These are phyloP conservation scores for Parietaria judaica DNA, from an alignment of 306 rosid genomes.

Conservation along the genomic window DNA sequence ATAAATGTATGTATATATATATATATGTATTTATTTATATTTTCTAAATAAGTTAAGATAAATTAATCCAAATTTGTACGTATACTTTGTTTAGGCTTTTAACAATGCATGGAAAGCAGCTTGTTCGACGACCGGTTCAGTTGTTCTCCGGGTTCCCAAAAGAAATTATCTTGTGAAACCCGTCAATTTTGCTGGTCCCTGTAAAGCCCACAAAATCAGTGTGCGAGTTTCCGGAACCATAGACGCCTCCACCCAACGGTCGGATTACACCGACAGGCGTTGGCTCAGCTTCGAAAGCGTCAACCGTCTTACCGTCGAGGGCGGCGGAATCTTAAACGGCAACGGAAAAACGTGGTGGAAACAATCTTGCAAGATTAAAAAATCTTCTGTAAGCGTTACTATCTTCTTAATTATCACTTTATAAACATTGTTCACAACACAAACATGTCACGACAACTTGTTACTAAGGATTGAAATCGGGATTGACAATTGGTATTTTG, in stretches of 20 bases:
- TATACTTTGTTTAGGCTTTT: conserved; percentile 39
- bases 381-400: conserved; percentile 28
- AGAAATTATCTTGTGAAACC: conserved; percentile 55
- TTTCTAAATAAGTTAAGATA: no score
- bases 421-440: no score
- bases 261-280: conserved; percentile 37
- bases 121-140: conserved; percentile 34
- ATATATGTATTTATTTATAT: no score
- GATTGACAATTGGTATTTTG: no score
- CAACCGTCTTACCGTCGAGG: conserved; percentile 30
- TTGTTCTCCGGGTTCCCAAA: conserved; percentile 34
- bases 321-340: conserved; percentile 73
- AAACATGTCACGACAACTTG: no score
- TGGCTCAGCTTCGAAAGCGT: conserved; percentile 49
- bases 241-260: conserved; percentile 45
- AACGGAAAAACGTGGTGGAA: conserved; percentile 75
- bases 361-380: conserved; percentile 56
- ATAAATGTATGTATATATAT: no score
- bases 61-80: no score
- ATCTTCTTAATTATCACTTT: not conserved
- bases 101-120: conserved; percentile 58
- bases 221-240: conserved; percentile 53
- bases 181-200: conserved; percentile 59
- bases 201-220: conserved; percentile 40
- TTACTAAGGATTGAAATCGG: no score